phyloP scores from a whole-genome alignment of 768 basidiomycete genomes.

The Crassisporium funariophilum region DNA sequence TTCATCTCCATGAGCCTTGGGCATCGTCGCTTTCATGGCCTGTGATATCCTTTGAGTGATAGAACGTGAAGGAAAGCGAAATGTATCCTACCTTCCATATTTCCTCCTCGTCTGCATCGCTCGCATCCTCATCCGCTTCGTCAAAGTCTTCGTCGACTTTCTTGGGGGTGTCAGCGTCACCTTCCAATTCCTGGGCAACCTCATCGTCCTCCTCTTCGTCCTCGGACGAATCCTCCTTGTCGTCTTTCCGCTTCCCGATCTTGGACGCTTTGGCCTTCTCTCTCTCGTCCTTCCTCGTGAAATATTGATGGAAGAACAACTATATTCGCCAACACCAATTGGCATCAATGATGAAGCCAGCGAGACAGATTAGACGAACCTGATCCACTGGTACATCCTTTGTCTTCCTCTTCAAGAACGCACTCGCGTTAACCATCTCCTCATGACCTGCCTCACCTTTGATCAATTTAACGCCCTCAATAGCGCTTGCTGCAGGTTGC shows the following conservation, averaged over 20 bases:
- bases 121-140: slow-evolving; percentile 31
- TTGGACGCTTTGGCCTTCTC: slow-evolving; percentile 50
- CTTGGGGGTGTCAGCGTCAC: too few relatives aligned
- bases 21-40: slow-evolving; percentile 92
- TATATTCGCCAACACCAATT: slow-evolving; percentile 25
- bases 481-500: slow-evolving; percentile 82
- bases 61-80: neutral
- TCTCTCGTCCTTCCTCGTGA: slow-evolving; percentile 66
- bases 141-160: slow-evolving; percentile 34
- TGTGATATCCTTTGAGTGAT: slow-evolving; percentile 29
- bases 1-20: slow-evolving; percentile 51
- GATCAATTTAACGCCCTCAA: slow-evolving; percentile 75
- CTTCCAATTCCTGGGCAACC: slow-evolving; percentile 42
- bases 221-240: slow-evolving; percentile 26
- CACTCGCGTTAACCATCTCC: slow-evolving; percentile 69
- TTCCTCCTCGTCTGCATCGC: slow-evolving; percentile 54
- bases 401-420: slow-evolving; percentile 68
- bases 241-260: slow-evolving; percentile 33
- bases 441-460: slow-evolving; percentile 55
- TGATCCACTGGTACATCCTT: slow-evolving; percentile 87
- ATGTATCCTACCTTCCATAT: slow-evolving; percentile 78
- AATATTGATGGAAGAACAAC: slow-evolving; percentile 93
- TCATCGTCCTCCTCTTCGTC: slow-evolving; percentile 44
- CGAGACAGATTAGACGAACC: slow-evolving; percentile 42
- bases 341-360: neutral